Evolutionary conservation across 2,329 filamentous ascomycete genomes (phyloP).

Genomic region (Geosmithia putterillii): DNA sequence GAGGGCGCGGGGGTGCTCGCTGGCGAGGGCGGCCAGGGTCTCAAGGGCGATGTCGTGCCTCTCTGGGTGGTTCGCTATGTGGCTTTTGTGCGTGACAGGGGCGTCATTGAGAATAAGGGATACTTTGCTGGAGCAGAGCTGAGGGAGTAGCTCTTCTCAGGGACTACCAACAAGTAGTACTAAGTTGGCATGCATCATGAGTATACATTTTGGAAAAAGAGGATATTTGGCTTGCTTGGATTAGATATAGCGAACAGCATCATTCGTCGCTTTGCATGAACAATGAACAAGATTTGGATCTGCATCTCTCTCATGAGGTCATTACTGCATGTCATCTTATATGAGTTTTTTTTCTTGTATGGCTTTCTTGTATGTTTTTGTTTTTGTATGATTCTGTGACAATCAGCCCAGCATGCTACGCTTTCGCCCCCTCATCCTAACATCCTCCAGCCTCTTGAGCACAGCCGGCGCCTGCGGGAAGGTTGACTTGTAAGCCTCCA

Average conservation of each 20-base stretch:
- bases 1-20: conserved; percentile 69
- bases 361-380: not conserved
- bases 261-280: no score
- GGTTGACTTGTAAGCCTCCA: conserved; percentile 60
- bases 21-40: conserved; percentile 39
- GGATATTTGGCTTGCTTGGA: not conserved
- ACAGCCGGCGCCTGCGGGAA: conserved; percentile 67
- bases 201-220: not conserved
- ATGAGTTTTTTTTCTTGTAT: not conserved
- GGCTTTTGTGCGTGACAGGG: conserved; percentile 82
- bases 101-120: conserved; percentile 96
- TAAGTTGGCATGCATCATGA: not conserved
- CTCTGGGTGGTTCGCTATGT: conserved; percentile 98
- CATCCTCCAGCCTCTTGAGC: conserved; percentile 76
- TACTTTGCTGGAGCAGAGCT: conserved; percentile 85
- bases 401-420: conserved; percentile 83
- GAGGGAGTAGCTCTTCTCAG: conserved; percentile 17
- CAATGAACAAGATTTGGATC: no score
- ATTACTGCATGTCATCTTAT: no score
- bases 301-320: no score
- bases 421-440: conserved; percentile 88
- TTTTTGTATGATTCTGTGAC: not conserved
- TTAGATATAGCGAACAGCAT: not conserved
- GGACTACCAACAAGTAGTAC: no score
- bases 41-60: conserved; percentile 69